These are phyloP conservation scores for Fusarium burgessii DNA, from an alignment of 2,329 filamentous ascomycete species.

Conservation along the genomic window DNA sequence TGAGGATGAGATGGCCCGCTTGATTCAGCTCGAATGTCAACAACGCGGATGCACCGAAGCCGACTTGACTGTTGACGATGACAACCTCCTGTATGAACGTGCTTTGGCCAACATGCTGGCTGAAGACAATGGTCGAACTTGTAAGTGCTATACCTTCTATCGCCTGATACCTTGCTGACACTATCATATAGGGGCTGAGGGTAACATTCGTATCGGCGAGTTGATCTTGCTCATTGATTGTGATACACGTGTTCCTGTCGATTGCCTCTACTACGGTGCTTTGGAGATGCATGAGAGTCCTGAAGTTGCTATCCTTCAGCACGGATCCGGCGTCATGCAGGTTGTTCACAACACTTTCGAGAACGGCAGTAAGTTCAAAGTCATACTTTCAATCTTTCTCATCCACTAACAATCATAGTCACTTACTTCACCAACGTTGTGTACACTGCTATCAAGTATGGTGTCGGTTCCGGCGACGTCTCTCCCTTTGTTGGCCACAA, in stretches of 20 bases:
- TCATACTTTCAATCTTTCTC: background rate
- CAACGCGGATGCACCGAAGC: conserved; percentile 49
- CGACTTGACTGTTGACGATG: conserved; percentile 59
- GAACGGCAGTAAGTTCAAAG: conserved; percentile 58
- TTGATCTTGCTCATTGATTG: conserved; percentile 74
- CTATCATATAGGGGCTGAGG: conserved; percentile 58
- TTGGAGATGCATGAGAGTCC: conserved; percentile 78
- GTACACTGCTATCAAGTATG: conserved; percentile 78
- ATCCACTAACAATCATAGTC: conserved; percentile 48
- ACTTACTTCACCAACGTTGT: conserved; percentile 85
- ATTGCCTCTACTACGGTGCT: conserved; percentile 77
- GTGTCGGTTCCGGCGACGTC: conserved; percentile 77
- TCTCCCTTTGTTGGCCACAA: conserved; percentile 84
- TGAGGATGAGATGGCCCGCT: conserved; percentile 61
- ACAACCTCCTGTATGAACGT: conserved; percentile 58
- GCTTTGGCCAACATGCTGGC: conserved; percentile 60
- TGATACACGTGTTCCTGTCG: conserved; percentile 71
- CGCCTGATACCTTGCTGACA: background rate
- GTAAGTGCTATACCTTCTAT: background rate
- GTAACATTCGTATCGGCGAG: conserved; percentile 67
- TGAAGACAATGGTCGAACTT: conserved; percentile 64
- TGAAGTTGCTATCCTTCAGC: conserved; percentile 78
- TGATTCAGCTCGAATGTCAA: conserved; percentile 36
- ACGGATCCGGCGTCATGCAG: conserved; percentile 81
- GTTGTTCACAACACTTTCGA: conserved; percentile 80